These are phyloP conservation scores for Ogataea glucozyma DNA, from an alignment of 805 yeast species.

Conservation along the genomic window DNA sequence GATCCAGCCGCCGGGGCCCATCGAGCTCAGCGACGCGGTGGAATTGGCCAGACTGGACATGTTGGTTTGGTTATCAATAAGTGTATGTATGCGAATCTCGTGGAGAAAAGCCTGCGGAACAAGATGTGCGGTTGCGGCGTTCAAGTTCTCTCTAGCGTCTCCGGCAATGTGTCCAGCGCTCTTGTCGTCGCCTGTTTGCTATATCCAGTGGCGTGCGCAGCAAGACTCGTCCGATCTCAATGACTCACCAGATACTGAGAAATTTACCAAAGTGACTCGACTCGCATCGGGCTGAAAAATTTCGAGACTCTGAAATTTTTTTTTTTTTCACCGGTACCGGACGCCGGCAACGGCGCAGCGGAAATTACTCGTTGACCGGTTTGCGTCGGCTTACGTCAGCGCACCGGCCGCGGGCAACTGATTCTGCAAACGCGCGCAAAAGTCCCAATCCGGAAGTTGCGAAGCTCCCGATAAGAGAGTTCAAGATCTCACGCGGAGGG, in stretches of 20 bases:
- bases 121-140: not conserved
- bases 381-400: too few species aligned
- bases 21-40: constrained; percentile 23
- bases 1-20: constrained; percentile 52
- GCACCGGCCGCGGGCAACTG: not conserved
- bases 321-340: constrained; percentile 8
- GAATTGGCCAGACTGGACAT: constrained; percentile 29
- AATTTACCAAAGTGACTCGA: not conserved
- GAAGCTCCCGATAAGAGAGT: constrained; percentile 10
- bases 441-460: not conserved
- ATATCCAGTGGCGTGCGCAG: too few species aligned
- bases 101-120: not conserved
- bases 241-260: not conserved
- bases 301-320: not conserved
- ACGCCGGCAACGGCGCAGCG: constrained; percentile 1
- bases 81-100: not conserved
- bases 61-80: not conserved
- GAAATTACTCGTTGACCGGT: not conserved
- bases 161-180: too few species aligned
- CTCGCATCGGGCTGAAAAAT: constrained; percentile 3
- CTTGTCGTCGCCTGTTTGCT: too few species aligned
- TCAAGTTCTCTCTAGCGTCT: too few species aligned
- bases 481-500: too few species aligned
- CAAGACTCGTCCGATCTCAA: not conserved
- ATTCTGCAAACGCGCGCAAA: not conserved